Base-by-base conservation (phyloP, 2,329 filamentous ascomycete genomes). In the Pseudogymnoascus sp. region DNA sequence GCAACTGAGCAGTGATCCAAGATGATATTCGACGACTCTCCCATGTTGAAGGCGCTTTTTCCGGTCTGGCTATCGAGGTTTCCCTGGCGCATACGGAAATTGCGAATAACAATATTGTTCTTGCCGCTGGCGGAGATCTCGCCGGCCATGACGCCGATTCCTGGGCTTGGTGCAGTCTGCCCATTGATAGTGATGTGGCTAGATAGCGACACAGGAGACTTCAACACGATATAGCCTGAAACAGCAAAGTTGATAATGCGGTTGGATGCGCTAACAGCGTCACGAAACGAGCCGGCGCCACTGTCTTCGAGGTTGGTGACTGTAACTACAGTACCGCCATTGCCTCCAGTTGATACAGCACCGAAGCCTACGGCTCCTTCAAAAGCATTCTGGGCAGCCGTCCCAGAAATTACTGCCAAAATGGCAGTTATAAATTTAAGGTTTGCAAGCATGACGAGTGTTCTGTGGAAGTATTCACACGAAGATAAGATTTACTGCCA, bases 41-140 rank as follows among this genome's bases (percentile, higher is more conserved):
- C 81, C 62, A 84, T 82, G 15, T 75, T 78, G 42, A 83, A 75
- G 2, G 75, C 81, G 63, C 83, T 80, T 67, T 84, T 84, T 6
- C 80, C 80, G 2, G 76, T 61, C 15, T 63, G 77, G n/a, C 72
- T 73, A 4, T 80, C 80, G 5, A 74, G 71, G 58, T 75, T 79
- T 35, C 81, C 81, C 79, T 82, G 82, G 27, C 80, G 78, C 61
- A 84, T 78, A 15, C 80, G 76, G 17, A 84, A 76, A 68, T 84
- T 82, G n/a, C 81, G 77, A 33, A 82, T 77, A 63, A 84, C 82
- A 29, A 78, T 74, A 42, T 83, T 77, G 67, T 9, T 13, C 17
- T 61, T 38, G 38, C 13, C 35, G 33, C 15, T 39, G 4, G 61
- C 55, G n/a, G 60, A 65, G 29, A 27, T 13, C 39, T 69, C 70